Evolutionary conservation across 768 basidiomycete species (phyloP).

Genomic region (Mycena epipterygia): DNA sequence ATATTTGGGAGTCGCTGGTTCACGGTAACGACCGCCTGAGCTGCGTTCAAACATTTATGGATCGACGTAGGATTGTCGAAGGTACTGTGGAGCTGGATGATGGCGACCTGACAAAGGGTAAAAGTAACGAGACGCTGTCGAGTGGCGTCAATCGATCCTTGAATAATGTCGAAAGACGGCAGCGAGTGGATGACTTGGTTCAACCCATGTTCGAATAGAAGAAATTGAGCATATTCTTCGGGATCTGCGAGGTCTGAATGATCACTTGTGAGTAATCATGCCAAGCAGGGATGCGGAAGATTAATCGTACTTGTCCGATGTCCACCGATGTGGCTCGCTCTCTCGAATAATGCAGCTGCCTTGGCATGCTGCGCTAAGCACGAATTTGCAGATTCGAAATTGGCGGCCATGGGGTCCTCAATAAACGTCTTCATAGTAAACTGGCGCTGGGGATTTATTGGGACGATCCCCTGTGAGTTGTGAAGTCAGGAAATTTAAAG

Average conservation of each 20-base stretch:
- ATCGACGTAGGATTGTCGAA: slow-evolving; percentile 8
- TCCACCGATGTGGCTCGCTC: slow-evolving; percentile 39
- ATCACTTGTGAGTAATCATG: background rate
- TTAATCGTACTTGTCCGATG: slow-evolving; percentile 37
- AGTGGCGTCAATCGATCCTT: slow-evolving; percentile 25
- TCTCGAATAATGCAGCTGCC: slow-evolving; percentile 42
- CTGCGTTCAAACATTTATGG: slow-evolving; percentile 23
- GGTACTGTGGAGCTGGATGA: slow-evolving; percentile 26
- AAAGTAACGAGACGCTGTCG: slow-evolving; percentile 29
- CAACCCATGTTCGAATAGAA: slow-evolving; percentile 29
- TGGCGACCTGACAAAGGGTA: slow-evolving; percentile 27
- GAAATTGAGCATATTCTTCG: slow-evolving; percentile 30
- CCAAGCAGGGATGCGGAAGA: background rate
- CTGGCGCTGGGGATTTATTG: slow-evolving; percentile 13
- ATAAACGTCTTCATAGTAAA: slow-evolving; percentile 33
- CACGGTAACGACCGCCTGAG: slow-evolving; percentile 13
- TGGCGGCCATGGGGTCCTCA: slow-evolving; percentile 21
- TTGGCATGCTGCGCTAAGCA: slow-evolving; percentile 12
- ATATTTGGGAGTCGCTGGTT: slow-evolving; percentile 25
- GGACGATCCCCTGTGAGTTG: slow-evolving; percentile 34
- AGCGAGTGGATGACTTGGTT: slow-evolving; percentile 20
- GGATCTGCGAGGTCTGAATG: slow-evolving; percentile 24
- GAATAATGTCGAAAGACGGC: slow-evolving; percentile 10
- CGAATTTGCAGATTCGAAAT: slow-evolving; percentile 18
- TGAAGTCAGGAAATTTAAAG: background rate